Conservation (phyloP, 352 stramenopile genomes). For the Globisporangium iwayamae region DNA sequence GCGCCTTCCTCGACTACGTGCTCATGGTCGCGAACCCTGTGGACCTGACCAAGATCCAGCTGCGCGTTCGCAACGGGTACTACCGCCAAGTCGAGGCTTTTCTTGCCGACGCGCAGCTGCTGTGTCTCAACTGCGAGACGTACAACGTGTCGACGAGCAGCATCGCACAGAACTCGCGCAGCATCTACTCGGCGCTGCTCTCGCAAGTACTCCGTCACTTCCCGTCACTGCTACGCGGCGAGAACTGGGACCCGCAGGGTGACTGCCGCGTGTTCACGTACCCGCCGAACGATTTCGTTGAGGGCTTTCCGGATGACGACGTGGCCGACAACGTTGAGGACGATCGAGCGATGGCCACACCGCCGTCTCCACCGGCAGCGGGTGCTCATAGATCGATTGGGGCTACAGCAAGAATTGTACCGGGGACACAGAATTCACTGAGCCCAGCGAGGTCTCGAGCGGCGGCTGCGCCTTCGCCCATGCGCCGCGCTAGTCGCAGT, state of each 20-base stretch:
- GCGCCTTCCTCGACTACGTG: slow-evolving; percentile 74
- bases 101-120: slow-evolving; percentile 66
- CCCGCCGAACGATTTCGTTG: slow-evolving; percentile 54
- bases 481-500: background rate
- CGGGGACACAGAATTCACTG: background rate
- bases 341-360: background rate
- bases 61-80: slow-evolving; percentile 58
- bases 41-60: slow-evolving; percentile 76
- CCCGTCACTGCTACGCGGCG: slow-evolving; percentile 33
- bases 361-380: background rate
- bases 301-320: slow-evolving; percentile 24
- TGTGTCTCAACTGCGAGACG: slow-evolving; percentile 76
- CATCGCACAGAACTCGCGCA: slow-evolving; percentile 83
- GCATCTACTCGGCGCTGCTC: slow-evolving; percentile 51
- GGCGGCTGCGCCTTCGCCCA: slow-evolving; percentile 1
- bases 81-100: slow-evolving; percentile 86
- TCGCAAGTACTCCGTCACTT: slow-evolving; percentile 65
- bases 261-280: slow-evolving; percentile 33
- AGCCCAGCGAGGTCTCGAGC: slow-evolving; percentile 7
- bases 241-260: slow-evolving; percentile 22
- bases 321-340: slow-evolving; percentile 15
- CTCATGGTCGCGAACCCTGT: slow-evolving; percentile 83
- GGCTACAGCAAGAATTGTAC: background rate
- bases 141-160: slow-evolving; percentile 81
- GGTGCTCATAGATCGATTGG: background rate